phyloP scores from a whole-genome alignment of 331 rosid genomes.

The Quercus tomentella region DNA sequence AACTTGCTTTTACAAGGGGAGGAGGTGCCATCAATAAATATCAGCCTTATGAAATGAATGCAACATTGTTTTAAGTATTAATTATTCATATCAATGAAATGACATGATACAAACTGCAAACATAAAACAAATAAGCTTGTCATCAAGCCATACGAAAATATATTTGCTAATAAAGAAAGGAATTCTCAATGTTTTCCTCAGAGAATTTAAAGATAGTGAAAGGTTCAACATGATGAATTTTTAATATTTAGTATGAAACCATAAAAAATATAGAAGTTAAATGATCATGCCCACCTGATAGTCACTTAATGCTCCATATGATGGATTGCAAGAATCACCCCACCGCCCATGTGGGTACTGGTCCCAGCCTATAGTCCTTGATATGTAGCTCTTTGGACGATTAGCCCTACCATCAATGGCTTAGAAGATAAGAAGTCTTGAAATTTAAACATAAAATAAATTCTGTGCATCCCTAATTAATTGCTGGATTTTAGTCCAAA shows the following conservation, averaged over 20 bases:
- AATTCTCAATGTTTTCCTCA: background rate
- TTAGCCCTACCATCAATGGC: constrained; percentile 69
- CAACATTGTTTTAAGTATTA: background rate
- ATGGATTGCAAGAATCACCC: constrained; percentile 88
- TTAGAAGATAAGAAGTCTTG: constrained; percentile 26
- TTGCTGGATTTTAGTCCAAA: constrained; percentile 2
- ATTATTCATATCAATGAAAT: background rate
- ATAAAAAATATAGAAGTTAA: constrained; percentile 7
- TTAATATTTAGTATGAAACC: background rate
- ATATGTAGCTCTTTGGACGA: constrained; percentile 95
- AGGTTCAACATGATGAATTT: background rate
- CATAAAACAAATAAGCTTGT: background rate
- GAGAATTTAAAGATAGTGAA: background rate
- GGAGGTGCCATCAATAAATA: background rate
- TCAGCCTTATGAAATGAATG: background rate
- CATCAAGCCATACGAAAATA: background rate
- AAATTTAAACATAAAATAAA: background rate
- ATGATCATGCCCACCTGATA: constrained; percentile 61
- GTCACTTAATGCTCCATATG: constrained; percentile 85
- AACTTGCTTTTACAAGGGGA: background rate
- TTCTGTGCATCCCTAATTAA: background rate
- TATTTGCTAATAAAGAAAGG: background rate
- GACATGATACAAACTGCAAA: background rate
- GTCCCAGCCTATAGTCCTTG: constrained; percentile 97
- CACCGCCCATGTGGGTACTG: constrained; percentile 96